phyloP scores from a whole-genome alignment of 495 filamentous ascomycete species.

The Bryoglossum gracile region DNA sequence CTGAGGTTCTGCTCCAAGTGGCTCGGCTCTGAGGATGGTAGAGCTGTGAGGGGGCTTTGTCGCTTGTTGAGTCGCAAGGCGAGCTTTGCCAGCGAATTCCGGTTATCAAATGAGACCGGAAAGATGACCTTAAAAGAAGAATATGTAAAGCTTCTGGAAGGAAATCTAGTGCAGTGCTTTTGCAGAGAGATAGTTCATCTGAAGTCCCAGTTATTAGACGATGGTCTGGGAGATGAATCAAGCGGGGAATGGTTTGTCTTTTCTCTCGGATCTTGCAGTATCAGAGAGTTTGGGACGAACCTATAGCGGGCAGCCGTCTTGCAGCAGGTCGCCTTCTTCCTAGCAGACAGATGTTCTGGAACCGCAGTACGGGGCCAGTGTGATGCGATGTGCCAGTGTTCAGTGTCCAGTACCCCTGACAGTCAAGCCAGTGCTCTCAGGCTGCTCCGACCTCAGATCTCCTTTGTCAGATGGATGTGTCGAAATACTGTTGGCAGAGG shows the following conservation, averaged over 20 bases:
- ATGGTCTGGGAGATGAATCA: conserved; percentile 30
- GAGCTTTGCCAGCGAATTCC: conserved; percentile 7
- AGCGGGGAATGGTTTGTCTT: conserved; percentile 25
- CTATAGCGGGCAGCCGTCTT: conserved; percentile 28
- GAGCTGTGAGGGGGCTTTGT: not conserved
- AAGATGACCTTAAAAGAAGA: conserved; percentile 13
- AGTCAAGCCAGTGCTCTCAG: conserved; percentile 16
- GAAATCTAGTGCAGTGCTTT: conserved; percentile 18
- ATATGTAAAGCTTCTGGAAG: conserved; percentile 20
- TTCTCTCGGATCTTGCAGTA: conserved; percentile 21
- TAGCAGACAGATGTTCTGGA: conserved; percentile 21
- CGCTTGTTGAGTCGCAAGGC: not conserved
- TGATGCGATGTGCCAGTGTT: conserved; percentile 20
- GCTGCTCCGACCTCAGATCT: conserved; percentile 7
- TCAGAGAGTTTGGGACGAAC: conserved; percentile 35
- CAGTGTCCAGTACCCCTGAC: conserved; percentile 17
- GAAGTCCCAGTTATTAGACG: conserved; percentile 27
- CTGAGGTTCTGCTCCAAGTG: not conserved
- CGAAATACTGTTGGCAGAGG: conserved; percentile 15
- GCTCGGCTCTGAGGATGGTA: not conserved
- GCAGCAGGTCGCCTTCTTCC: conserved; percentile 20
- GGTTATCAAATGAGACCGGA: conserved; percentile 13
- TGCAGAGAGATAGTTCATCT: conserved; percentile 17
- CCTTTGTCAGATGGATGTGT: conserved; percentile 21
- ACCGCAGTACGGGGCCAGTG: conserved; percentile 14